A percentile compares a stretch with the other conserved stretches of the same genome.
Conservation (phyloP, 2,329 filamentous ascomycete genomes). For the Cladosporium colombiae region DNA sequence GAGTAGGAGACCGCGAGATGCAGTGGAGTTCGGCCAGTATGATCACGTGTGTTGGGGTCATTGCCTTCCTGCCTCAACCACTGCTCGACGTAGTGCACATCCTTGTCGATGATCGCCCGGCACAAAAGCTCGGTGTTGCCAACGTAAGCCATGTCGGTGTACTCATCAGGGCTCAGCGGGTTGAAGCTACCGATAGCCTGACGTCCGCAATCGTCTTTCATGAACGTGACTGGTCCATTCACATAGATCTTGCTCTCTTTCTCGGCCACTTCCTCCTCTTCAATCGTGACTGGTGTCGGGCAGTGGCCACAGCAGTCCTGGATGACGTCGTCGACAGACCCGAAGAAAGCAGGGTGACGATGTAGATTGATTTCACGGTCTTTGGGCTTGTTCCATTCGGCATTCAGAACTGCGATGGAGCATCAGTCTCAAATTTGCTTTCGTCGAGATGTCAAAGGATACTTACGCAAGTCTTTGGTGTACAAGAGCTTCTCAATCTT, state of each 20-base stretch:
- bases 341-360: conserved; percentile 84
- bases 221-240: conserved; percentile 70
- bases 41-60: conserved; percentile 73
- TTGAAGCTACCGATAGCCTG: conserved; percentile 75
- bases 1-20: conserved; percentile 73
- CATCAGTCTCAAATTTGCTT: not conserved
- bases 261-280: conserved; percentile 70
- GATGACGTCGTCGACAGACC: conserved; percentile 71
- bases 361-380: conserved; percentile 77
- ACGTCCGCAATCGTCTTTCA: conserved; percentile 78
- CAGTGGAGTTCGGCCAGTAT: conserved; percentile 75
- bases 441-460: not conserved
- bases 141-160: conserved; percentile 89
- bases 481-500: conserved; percentile 82
- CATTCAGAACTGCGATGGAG: conserved; percentile 62
- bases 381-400: conserved; percentile 79
- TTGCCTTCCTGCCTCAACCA: conserved; percentile 69
- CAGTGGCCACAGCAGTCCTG: conserved; percentile 81
- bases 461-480: conserved; percentile 65
- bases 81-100: conserved; percentile 68
- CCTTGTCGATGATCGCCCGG: conserved; percentile 75
- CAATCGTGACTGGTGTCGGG: conserved; percentile 65
- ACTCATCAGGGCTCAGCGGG: conserved; percentile 77
- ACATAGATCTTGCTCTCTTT: conserved; percentile 76
- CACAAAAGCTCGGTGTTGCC: conserved; percentile 76